These are phyloP conservation scores for Xerocomellus amylosporus DNA, from an alignment of 768 basidiomycete genomes.

Conservation along the genomic window DNA sequence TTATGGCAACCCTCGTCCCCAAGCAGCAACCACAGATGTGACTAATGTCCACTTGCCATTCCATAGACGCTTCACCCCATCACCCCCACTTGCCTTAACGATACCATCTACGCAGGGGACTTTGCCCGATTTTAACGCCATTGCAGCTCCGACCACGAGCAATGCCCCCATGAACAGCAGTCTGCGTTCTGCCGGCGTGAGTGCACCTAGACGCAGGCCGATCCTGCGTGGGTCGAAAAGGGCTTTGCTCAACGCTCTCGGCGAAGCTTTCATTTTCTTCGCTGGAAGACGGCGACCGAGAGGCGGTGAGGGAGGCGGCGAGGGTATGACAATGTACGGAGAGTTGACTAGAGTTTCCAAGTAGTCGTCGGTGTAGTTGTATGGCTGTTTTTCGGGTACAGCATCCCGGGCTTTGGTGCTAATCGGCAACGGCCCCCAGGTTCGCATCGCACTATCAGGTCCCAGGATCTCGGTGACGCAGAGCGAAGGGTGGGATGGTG, in stretches of 20 bases:
- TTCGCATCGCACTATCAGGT: conserved; percentile 71
- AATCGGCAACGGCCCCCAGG: conserved; percentile 50
- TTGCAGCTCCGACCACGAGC: conserved; percentile 65
- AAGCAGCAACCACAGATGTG: conserved; percentile 25
- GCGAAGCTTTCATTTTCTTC: conserved; percentile 21
- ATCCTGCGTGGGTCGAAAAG: conserved; percentile 18
- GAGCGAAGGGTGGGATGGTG: conserved; percentile 57
- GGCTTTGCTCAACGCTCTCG: conserved; percentile 6
- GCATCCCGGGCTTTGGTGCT: conserved; percentile 5
- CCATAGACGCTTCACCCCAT: conserved; percentile 26
- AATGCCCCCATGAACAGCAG: conserved; percentile 61
- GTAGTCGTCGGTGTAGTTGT: conserved; percentile 27
- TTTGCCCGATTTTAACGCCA: conserved; percentile 41
- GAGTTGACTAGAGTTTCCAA: conserved; percentile 26
- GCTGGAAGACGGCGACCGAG: conserved; percentile 4
- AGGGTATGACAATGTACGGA: conserved; percentile 24
- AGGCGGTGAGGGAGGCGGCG: conserved; percentile 23
- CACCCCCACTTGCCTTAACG: conserved; percentile 10
- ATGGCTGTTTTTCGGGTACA: conserved; percentile 24
- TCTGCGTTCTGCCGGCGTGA: conserved; percentile 29
- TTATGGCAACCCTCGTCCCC: conserved; percentile 28
- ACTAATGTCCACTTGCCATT: conserved; percentile 21
- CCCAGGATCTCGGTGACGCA: conserved; percentile 64
- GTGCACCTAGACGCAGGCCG: conserved; percentile 21
- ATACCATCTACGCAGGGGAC: conserved; percentile 15